These are phyloP conservation scores for Entrophospora sp. DNA, from an alignment of 192 early-diverging fungal species.

Conservation along the genomic window DNA sequence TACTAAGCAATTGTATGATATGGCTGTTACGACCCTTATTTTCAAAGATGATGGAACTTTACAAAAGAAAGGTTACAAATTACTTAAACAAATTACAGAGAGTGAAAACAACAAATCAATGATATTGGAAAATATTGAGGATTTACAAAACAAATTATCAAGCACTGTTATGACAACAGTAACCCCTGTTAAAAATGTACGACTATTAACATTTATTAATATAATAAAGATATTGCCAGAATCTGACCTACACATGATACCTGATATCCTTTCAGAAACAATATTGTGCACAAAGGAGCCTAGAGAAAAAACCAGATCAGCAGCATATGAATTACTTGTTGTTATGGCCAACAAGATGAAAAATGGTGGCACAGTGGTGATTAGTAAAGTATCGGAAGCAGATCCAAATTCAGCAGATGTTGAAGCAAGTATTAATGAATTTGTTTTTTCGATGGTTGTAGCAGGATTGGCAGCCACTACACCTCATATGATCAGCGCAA, in stretches of 20 bases:
- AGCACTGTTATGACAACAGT: slow-evolving; percentile 60
- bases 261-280: slow-evolving; percentile 79
- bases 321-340: slow-evolving; percentile 78
- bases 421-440: slow-evolving; percentile 63
- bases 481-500: slow-evolving; percentile 85
- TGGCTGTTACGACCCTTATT: slow-evolving; percentile 42
- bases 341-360: slow-evolving; percentile 89
- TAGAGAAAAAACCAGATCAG: slow-evolving; percentile 75
- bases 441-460: slow-evolving; percentile 77
- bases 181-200: slow-evolving; percentile 69
- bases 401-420: slow-evolving; percentile 24
- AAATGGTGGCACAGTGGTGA: slow-evolving; percentile 47
- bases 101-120: slow-evolving; percentile 39
- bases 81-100: slow-evolving; percentile 52
- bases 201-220: slow-evolving; percentile 58
- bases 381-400: slow-evolving; percentile 25
- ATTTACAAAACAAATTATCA: slow-evolving; percentile 58
- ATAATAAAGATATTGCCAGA: slow-evolving; percentile 56
- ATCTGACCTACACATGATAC: slow-evolving; percentile 75
- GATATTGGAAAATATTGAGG: slow-evolving; percentile 40
- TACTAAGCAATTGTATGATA: slow-evolving; percentile 50
- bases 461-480: slow-evolving; percentile 92
- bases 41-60: slow-evolving; percentile 60
- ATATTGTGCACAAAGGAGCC: slow-evolving; percentile 91
- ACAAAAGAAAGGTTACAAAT: slow-evolving; percentile 96